Percentiles rank a stretch among this genome's conserved stretches.
Evolutionary conservation across 805 yeast species (phyloP).

Genomic region (Wickerhamomyces bovis): DNA sequence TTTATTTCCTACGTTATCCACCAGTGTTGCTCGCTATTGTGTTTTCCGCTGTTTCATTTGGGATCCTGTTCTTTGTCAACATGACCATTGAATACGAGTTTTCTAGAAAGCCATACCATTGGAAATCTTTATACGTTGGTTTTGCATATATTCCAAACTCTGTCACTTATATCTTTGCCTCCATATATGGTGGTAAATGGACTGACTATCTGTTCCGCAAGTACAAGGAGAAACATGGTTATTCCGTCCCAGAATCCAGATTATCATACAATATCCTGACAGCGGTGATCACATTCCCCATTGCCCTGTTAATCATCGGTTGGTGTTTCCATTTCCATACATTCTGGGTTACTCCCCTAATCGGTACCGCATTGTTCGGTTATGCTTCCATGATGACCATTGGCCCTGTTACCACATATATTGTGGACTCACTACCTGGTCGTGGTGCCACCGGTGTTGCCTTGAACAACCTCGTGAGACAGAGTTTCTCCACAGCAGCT

Average conservation of each 20-base stretch:
- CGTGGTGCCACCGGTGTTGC: conserved; percentile 89
- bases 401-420: conserved; percentile 73
- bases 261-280: conserved; percentile 65
- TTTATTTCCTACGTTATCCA: conserved; percentile 59
- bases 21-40: conserved; percentile 63
- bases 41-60: conserved; percentile 69
- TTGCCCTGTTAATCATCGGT: conserved; percentile 67
- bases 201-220: conserved; percentile 55
- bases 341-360: conserved; percentile 73
- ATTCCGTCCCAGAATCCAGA: conserved; percentile 69
- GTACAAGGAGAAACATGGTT: conserved; percentile 55
- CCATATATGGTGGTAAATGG: conserved; percentile 79
- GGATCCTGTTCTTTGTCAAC: conserved; percentile 65
- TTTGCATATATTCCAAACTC: conserved; percentile 80
- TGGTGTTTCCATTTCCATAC: conserved; percentile 68
- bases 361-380: conserved; percentile 80
- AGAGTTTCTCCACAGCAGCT: conserved; percentile 67
- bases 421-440: conserved; percentile 82
- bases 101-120: conserved; percentile 62
- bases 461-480: conserved; percentile 67
- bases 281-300: conserved; percentile 59
- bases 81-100: conserved; percentile 63
- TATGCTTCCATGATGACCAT: conserved; percentile 79
- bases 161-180: conserved; percentile 66
- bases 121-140: conserved; percentile 60